Percentiles rank a stretch among this genome's conserved stretches.
phyloP scores from a whole-genome alignment of 1,284 basidiomycete genomes.

The Ganoderma sinense region DNA sequence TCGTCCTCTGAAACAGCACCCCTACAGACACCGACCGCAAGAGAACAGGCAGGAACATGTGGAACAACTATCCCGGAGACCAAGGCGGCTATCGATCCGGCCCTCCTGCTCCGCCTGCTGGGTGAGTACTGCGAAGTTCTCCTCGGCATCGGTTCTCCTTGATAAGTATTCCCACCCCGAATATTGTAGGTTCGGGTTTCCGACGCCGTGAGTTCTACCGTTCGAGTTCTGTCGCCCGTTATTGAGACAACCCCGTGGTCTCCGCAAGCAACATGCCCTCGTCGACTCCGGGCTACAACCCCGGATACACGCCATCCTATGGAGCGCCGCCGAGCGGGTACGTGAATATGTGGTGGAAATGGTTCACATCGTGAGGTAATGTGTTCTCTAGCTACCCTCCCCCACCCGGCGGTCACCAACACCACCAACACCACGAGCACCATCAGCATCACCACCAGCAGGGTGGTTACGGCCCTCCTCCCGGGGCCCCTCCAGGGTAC shows the following conservation, averaged over 20 bases:
- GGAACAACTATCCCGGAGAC: slow-evolving; percentile 28
- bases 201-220: slow-evolving; percentile 15
- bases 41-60: slow-evolving; percentile 11
- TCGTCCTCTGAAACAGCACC: background rate
- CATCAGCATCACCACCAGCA: slow-evolving; percentile 24
- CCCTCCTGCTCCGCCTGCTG: slow-evolving; percentile 39
- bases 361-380: background rate
- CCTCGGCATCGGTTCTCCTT: background rate
- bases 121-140: slow-evolving; percentile 4
- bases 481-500: slow-evolving; percentile 18
- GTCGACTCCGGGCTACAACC: slow-evolving; percentile 28
- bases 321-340: slow-evolving; percentile 37
- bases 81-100: slow-evolving; percentile 43
- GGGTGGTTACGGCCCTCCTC: slow-evolving; percentile 41
- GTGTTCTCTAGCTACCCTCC: slow-evolving; percentile 19
- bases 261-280: slow-evolving; percentile 20
- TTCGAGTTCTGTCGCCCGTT: background rate
- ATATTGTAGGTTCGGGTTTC: slow-evolving; percentile 16
- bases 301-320: slow-evolving; percentile 35
- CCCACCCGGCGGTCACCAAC: slow-evolving; percentile 18
- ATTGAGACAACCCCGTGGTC: background rate
- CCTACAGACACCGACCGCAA: background rate
- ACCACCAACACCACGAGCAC: slow-evolving; percentile 17
- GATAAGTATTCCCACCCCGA: background rate
- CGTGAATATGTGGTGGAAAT: background rate